phyloP scores from a whole-genome alignment of 805 yeast species.

The Wickerhamomyces rabaulensis region DNA sequence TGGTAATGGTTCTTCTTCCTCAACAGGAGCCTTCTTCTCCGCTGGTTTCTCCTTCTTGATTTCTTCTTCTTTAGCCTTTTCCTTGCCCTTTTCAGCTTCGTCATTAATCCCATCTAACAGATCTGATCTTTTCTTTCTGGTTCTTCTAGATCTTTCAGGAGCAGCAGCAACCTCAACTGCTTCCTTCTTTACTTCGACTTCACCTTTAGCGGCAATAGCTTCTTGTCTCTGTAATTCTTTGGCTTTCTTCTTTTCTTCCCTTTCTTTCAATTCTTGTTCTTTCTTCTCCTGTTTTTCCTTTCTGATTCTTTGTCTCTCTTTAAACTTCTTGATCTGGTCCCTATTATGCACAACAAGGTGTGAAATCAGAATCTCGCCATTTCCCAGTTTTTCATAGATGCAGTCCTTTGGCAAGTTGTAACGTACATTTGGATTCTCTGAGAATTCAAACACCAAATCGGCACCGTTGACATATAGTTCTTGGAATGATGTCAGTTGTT shows the following conservation, averaged over 20 bases:
- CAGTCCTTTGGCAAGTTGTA: constrained; percentile 73
- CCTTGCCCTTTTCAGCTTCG: background rate
- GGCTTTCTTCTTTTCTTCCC: constrained; percentile 21
- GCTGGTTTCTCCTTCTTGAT: constrained; percentile 15
- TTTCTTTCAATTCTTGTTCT: constrained; percentile 23
- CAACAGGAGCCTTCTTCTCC: constrained; percentile 11
- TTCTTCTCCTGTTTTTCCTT: constrained; percentile 23
- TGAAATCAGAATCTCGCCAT: constrained; percentile 32
- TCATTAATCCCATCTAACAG: background rate
- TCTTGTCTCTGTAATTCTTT: constrained; percentile 8
- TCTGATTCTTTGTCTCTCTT: constrained; percentile 13
- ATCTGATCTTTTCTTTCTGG: constrained; percentile 3
- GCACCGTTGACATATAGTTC: constrained; percentile 65
- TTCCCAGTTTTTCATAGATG: constrained; percentile 52
- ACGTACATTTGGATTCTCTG: constrained; percentile 72
- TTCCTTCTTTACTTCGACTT: constrained; percentile 12
- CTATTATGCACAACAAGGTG: constrained; percentile 27
- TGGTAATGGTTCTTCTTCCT: constrained; percentile 31
- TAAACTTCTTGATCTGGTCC: constrained; percentile 21
- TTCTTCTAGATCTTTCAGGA: constrained; percentile 32
- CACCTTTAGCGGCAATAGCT: constrained; percentile 8
- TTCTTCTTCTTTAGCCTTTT: constrained; percentile 8
- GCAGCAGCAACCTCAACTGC: constrained; percentile 10
- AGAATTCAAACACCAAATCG: constrained; percentile 77
- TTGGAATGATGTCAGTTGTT: constrained; percentile 69